phyloP scores from a whole-genome alignment of 2,329 filamentous ascomycete species.

The Scolecobasidium constrictum region DNA sequence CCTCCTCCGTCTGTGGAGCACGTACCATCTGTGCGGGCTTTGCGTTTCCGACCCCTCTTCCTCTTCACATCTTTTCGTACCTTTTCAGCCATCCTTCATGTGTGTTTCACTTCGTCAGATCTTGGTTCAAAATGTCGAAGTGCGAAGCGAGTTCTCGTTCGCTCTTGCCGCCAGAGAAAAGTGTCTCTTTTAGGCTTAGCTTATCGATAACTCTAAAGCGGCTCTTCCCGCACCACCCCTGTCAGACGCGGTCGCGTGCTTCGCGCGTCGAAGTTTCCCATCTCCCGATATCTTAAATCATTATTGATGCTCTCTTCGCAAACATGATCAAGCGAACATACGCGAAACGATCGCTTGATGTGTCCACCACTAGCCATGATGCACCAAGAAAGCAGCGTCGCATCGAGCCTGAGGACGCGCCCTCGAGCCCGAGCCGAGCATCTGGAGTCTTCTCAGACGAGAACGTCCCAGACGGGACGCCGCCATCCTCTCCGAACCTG shows the following conservation, averaged over 20 bases:
- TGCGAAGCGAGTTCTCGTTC: no score
- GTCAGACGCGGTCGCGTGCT: not conserved
- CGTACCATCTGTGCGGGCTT: not conserved
- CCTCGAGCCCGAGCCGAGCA: not conserved
- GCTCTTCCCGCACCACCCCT: not conserved
- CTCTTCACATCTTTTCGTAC: not conserved
- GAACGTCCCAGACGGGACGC: not conserved
- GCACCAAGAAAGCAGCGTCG: constrained; percentile 2
- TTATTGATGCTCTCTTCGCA: not conserved
- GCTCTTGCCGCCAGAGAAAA: no score
- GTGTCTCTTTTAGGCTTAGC: not conserved
- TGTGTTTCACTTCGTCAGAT: no score
- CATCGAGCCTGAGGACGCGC: not conserved
- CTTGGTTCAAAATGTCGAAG: no score
- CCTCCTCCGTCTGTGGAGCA: not conserved
- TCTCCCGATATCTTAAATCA: no score
- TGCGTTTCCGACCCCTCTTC: not conserved
- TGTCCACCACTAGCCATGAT: not conserved
- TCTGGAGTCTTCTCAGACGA: constrained; percentile 4
- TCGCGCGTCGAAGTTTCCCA: no score
- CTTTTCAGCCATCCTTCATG: constrained; percentile 1
- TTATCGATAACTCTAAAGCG: constrained; percentile 4
- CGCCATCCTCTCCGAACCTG: not conserved
- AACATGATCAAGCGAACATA: constrained; percentile 10
- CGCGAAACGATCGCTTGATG: not conserved